Percentiles rank a stretch among this genome's conserved stretches.
phyloP scores from a whole-genome alignment of 345 rosid species.

The Aurinia saxatilis region DNA sequence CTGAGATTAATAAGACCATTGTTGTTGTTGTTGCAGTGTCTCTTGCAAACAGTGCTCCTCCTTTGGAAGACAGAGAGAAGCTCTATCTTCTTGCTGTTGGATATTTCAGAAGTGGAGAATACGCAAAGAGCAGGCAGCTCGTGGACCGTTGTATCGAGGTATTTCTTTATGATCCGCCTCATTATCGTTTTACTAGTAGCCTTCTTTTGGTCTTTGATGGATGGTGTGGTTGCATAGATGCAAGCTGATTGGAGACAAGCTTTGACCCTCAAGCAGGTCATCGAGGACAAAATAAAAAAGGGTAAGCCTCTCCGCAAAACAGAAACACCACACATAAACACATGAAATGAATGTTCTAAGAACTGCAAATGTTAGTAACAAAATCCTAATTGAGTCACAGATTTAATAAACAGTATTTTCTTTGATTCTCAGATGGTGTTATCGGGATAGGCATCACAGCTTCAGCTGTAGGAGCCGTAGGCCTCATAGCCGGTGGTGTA shows the following conservation, averaged over 20 bases:
- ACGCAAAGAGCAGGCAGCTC: slow-evolving; percentile 67
- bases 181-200: not conserved
- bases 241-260: slow-evolving; percentile 91
- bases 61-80: slow-evolving; percentile 60
- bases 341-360: not conserved
- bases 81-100: slow-evolving; percentile 86
- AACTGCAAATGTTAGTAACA: not conserved
- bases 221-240: slow-evolving; percentile 37
- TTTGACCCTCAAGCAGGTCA: slow-evolving; percentile 49
- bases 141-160: slow-evolving; percentile 41
- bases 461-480: slow-evolving; percentile 73
- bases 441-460: slow-evolving; percentile 92
- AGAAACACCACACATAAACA: not conserved
- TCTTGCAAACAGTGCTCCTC: slow-evolving; percentile 39
- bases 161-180: not conserved
- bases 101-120: slow-evolving; percentile 61
- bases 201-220: not conserved
- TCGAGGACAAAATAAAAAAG: slow-evolving; percentile 67
- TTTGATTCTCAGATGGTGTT: slow-evolving; percentile 61
- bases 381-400: not conserved
- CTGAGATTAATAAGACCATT: not conserved
- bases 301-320: slow-evolving; percentile 30
- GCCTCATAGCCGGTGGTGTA: slow-evolving; percentile 76
- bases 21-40: slow-evolving; percentile 44
- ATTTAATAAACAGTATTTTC: not conserved